phyloP scores from a whole-genome alignment of 148 eudicot genomes.

The Rhododendron ferrugineum region DNA sequence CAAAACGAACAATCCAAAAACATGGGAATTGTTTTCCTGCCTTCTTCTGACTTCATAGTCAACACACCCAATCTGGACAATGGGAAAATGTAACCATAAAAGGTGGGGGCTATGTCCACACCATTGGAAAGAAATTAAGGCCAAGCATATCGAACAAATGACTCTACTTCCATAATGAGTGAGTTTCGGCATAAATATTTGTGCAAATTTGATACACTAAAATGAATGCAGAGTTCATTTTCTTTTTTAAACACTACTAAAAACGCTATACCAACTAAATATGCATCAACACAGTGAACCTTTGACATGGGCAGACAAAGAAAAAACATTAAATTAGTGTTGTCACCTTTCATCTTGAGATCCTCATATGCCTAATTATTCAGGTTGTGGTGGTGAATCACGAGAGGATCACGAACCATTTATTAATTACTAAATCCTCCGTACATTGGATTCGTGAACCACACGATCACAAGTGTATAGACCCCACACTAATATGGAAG shows the following conservation, averaged over 20 bases:
- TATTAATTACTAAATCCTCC: not conserved
- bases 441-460: too few species aligned
- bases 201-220: not conserved
- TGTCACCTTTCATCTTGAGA: not conserved
- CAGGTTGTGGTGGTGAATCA: not conserved
- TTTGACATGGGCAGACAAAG: not conserved
- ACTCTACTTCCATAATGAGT: not conserved
- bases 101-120: not conserved
- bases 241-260: not conserved
- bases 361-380: not conserved
- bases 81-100: not conserved
- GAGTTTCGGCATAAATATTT: not conserved
- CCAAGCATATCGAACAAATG: not conserved
- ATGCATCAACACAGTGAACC: not conserved
- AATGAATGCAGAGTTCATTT: not conserved
- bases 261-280: not conserved
- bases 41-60: not conserved
- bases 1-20: not conserved
- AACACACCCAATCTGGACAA: not conserved
- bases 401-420: not conserved
- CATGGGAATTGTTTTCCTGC: not conserved
- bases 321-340: too few species aligned
- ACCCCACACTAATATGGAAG: too few species aligned
- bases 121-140: not conserved
- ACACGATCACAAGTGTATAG: too few species aligned